Conservation (phyloP, 2,329 filamentous ascomycete genomes). For the Ophiosphaerella narmari region DNA sequence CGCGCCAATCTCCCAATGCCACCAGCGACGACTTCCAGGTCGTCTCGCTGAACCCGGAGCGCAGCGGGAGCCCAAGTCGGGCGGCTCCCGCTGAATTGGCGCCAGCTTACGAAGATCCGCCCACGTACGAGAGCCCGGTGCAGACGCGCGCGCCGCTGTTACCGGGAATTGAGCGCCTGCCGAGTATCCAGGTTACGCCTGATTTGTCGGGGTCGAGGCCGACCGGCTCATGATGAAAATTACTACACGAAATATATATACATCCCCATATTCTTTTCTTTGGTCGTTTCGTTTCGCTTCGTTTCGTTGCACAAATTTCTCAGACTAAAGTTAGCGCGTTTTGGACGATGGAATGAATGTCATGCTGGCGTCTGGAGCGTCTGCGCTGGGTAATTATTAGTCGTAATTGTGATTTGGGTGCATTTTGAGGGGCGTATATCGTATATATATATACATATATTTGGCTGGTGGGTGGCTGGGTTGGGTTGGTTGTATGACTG, state of each 20-base stretch:
- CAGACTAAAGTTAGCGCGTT: too few species aligned
- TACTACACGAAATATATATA: not conserved
- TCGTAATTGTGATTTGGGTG: too few species aligned
- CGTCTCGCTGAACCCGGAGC: constrained; percentile 45
- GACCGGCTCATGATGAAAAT: not conserved
- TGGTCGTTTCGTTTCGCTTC: not conserved
- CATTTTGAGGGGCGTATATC: too few species aligned
- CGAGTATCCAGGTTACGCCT: constrained; percentile 51
- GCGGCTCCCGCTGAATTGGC: constrained; percentile 38
- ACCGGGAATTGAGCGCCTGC: constrained; percentile 47
- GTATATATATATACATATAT: too few species aligned
- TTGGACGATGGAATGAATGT: too few species aligned
- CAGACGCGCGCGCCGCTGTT: constrained; percentile 38
- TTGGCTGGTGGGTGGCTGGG: too few species aligned
- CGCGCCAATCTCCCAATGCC: constrained; percentile 10
- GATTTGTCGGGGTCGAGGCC: constrained; percentile 14
- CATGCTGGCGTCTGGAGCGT: too few species aligned
- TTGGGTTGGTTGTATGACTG: too few species aligned
- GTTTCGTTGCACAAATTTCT: too few species aligned
- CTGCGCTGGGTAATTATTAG: too few species aligned
- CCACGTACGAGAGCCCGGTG: constrained; percentile 53
- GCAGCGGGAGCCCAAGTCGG: constrained; percentile 37
- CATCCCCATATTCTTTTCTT: not conserved
- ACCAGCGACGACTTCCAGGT: constrained; percentile 50
- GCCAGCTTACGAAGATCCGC: constrained; percentile 54